Evolutionary conservation across 148 eudicot genomes (phyloP).

Genomic region (Silene conica): DNA sequence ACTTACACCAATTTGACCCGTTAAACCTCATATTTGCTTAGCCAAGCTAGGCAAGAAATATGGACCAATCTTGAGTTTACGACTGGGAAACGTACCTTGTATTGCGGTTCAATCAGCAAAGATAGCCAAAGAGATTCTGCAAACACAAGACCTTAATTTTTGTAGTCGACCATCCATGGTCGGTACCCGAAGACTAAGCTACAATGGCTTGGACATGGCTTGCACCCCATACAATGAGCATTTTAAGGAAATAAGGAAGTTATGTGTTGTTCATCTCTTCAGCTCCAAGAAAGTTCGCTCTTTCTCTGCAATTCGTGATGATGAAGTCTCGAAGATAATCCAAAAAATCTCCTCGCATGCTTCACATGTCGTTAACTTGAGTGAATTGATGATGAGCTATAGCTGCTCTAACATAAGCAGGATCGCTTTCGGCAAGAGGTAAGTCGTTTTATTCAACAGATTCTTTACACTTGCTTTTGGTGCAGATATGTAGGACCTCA

Average conservation of each 20-base stretch:
- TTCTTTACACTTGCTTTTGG: not conserved
- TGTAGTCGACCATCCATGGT: no score
- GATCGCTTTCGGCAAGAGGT: constrained; percentile 6
- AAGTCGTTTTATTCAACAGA: not conserved
- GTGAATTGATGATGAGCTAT: constrained; percentile 6
- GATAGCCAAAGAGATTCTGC: no score
- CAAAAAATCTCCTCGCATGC: not conserved
- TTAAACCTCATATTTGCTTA: not conserved
- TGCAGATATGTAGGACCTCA: no score
- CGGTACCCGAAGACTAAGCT: no score
- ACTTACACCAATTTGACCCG: not conserved
- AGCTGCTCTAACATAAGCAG: constrained; percentile 1
- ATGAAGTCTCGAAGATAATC: not conserved
- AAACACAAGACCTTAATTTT: no score
- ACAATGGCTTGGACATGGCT: no score
- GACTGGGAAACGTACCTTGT: not conserved
- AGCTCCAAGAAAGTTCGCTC: not conserved
- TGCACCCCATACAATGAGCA: not conserved
- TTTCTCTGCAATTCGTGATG: not conserved
- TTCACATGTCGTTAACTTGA: not conserved
- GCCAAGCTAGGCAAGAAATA: not conserved
- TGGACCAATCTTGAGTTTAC: not conserved
- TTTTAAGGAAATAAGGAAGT: not conserved
- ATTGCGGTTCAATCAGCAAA: no score
- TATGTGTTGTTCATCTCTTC: not conserved